These are phyloP conservation scores for Sarocladiaceae sp. DNA, from an alignment of 2,329 filamentous ascomycete species.

Conservation along the genomic window DNA sequence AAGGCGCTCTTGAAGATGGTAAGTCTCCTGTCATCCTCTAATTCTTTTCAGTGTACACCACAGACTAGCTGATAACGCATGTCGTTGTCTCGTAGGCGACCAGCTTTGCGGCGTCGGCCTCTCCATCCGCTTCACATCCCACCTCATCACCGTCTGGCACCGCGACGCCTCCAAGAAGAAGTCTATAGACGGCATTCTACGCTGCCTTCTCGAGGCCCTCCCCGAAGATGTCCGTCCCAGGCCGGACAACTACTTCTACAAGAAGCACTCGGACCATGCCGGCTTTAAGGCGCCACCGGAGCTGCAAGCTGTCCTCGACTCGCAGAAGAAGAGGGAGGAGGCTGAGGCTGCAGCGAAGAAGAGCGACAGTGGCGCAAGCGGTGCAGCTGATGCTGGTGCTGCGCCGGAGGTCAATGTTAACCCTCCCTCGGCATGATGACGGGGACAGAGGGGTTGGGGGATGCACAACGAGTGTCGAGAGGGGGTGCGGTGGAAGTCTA, in stretches of 20 bases:
- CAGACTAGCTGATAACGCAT: neutral
- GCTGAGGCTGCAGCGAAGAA: constrained; percentile 15
- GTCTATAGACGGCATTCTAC: constrained; percentile 68
- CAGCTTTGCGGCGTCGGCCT: constrained; percentile 87
- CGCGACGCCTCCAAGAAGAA: constrained; percentile 75
- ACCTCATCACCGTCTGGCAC: constrained; percentile 90
- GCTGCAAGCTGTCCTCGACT: constrained; percentile 51
- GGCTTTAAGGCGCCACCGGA: constrained; percentile 65
- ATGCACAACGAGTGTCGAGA: too few relatives aligned
- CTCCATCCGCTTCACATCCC: constrained; percentile 81
- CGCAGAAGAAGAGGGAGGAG: constrained; percentile 43
- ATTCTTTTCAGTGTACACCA: neutral
- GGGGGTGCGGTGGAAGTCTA: too few relatives aligned
- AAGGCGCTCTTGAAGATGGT: constrained; percentile 67
- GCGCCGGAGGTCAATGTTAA: constrained; percentile 17
- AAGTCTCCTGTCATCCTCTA: constrained; percentile 21
- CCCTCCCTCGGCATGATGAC: constrained; percentile 3
- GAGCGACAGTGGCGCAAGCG: constrained; percentile 14
- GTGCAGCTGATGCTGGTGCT: constrained; percentile 14
- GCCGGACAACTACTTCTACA: constrained; percentile 71
- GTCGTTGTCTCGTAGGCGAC: constrained; percentile 47
- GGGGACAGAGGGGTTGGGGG: too few relatives aligned
- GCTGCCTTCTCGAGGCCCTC: constrained; percentile 67
- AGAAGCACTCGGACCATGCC: constrained; percentile 82
- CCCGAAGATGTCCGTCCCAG: constrained; percentile 67